Evolutionary conservation across 345 rosid species (phyloP).

Genomic region (Viola odorata): DNA sequence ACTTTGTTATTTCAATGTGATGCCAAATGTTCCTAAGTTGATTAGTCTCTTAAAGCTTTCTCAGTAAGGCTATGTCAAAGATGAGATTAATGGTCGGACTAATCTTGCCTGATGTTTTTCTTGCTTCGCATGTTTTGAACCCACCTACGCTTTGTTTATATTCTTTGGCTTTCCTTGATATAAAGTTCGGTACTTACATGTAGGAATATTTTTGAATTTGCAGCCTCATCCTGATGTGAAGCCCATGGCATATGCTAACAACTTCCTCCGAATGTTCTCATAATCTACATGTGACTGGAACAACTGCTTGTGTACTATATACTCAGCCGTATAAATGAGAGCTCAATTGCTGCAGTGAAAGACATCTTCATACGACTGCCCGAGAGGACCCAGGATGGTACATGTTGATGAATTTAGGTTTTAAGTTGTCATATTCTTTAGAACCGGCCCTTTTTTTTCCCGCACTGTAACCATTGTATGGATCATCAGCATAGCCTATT

Average conservation of each 20-base stretch:
- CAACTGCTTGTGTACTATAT: conserved; percentile 4
- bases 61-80: no score
- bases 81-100: no score
- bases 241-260: conserved; percentile 98
- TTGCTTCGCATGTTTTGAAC: no score
- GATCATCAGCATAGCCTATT: neutral
- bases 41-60: no score
- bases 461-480: neutral
- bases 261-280: conserved; percentile 38
- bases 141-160: no score
- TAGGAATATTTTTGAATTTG: no score
- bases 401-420: neutral
- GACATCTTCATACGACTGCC: neutral
- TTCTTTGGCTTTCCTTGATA: no score
- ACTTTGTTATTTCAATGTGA: no score
- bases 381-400: conserved; percentile 4
- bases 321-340: neutral
- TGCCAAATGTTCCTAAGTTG: no score
- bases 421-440: conserved; percentile 10
- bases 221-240: conserved; percentile 97
- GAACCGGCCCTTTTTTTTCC: neutral
- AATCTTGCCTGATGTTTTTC: no score
- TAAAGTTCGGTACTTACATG: no score
- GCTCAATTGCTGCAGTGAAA: conserved; percentile 6
- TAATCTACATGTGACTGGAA: conserved; percentile 2